Conservation (phyloP, 1,139 yeast genomes). For the Arxiozyma heterogenica region DNA sequence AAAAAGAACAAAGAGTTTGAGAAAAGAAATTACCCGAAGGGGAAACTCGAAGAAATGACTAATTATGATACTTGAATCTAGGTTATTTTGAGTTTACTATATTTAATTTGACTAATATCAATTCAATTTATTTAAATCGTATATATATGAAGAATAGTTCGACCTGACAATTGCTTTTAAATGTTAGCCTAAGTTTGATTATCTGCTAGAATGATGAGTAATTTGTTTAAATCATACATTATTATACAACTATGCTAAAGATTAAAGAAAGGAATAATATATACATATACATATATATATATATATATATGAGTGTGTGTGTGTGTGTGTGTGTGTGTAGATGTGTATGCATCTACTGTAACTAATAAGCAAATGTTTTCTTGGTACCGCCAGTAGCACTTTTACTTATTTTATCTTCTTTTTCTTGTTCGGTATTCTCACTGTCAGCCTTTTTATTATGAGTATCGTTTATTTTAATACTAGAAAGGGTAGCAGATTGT, state of each 20-base stretch:
- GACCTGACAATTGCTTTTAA: no score
- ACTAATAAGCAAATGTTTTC: slow-evolving; percentile 19
- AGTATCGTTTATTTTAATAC: background rate
- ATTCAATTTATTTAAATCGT: no score
- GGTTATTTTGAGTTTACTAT: no score
- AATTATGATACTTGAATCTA: no score
- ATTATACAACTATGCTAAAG: background rate
- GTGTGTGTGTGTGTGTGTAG: slow-evolving; percentile 3
- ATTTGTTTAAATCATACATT: no score
- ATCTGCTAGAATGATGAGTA: no score
- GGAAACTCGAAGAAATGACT: no score
- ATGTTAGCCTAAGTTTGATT: no score
- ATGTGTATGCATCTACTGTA: slow-evolving; percentile 5
- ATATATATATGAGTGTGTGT: background rate
- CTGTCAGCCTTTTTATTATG: background rate
- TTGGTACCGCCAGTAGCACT: slow-evolving; percentile 28
- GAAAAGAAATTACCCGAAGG: no score
- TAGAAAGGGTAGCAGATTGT: slow-evolving; percentile 21
- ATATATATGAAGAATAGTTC: no score
- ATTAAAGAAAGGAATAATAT: background rate
- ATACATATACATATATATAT: background rate
- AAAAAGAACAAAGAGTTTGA: no score
- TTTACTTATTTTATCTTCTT: slow-evolving; percentile 11
- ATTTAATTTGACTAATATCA: no score
- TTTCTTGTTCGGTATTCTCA: slow-evolving; percentile 3